Conservation (phyloP, 2,329 filamentous ascomycete genomes). For the Diaporthe caulivora region DNA sequence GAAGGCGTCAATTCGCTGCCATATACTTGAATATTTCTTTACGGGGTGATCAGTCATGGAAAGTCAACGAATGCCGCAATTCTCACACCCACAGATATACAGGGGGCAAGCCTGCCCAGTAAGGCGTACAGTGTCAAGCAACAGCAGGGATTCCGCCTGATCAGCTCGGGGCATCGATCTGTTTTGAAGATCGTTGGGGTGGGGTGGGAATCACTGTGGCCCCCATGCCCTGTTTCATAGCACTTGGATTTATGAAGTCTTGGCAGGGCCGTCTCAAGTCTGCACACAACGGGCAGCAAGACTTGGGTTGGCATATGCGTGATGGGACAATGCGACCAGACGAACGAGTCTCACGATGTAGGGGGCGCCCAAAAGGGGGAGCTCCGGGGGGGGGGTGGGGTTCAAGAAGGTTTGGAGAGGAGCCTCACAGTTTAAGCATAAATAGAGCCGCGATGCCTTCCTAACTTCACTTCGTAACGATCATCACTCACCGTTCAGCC, state of each 20-base stretch:
- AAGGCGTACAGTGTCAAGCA: not conserved
- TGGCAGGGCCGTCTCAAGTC: slow-evolving; percentile 7
- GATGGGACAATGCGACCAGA: not conserved
- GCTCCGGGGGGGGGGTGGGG: no score
- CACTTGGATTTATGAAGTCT: not conserved
- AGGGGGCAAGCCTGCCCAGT: no score
- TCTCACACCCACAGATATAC: no score
- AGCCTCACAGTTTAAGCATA: not conserved
- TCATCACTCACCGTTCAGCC: not conserved
- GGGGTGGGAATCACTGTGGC: not conserved
- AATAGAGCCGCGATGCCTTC: not conserved
- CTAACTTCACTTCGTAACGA: not conserved
- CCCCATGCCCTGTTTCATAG: slow-evolving; percentile 3
- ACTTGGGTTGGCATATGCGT: slow-evolving; percentile 16
- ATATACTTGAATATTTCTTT: no score
- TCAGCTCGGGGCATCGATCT: not conserved
- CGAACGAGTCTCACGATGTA: not conserved
- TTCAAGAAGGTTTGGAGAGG: not conserved
- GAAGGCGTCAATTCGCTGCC: no score
- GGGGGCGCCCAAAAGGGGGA: not conserved
- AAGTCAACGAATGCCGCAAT: no score
- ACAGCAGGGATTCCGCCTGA: not conserved
- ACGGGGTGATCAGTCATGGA: no score
- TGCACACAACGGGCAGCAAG: not conserved
- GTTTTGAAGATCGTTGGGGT: not conserved